Conservation (phyloP, 2,329 filamentous ascomycete species). For the Aureobasidium melanogenum region DNA sequence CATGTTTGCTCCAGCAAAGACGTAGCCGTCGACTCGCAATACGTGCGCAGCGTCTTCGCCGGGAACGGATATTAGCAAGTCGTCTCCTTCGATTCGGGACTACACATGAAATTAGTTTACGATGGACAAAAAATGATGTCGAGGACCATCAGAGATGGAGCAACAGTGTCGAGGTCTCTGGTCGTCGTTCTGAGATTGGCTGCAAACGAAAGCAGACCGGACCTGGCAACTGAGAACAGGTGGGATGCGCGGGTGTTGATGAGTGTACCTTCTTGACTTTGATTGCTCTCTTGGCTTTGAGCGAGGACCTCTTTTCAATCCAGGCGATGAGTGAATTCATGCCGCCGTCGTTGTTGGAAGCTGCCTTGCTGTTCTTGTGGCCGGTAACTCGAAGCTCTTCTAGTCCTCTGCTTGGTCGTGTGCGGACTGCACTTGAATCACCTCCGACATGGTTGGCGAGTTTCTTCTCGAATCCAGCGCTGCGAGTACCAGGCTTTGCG, state of each 20-base stretch:
- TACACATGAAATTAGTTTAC: constrained; percentile 22
- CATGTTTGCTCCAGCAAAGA: constrained; percentile 32
- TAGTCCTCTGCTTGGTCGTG: constrained; percentile 15
- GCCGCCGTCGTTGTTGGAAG: constrained; percentile 26
- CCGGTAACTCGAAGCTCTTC: constrained; percentile 32
- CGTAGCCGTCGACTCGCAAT: constrained; percentile 31
- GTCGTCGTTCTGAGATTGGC: constrained; percentile 24
- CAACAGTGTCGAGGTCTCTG: constrained; percentile 16
- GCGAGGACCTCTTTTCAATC: constrained; percentile 31
- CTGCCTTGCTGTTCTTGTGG: constrained; percentile 32
- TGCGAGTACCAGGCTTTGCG: constrained; percentile 11
- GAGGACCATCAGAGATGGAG: constrained; percentile 11
- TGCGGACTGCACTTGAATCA: constrained; percentile 18
- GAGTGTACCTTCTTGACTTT: constrained; percentile 31
- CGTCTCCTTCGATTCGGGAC: constrained; percentile 27
- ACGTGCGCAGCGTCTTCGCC: constrained; percentile 27
- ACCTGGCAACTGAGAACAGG: constrained; percentile 11
- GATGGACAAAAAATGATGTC: constrained; percentile 2
- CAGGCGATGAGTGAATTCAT: constrained; percentile 30
- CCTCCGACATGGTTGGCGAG: constrained; percentile 23
- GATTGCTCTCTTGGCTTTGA: constrained; percentile 23
- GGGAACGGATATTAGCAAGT: constrained; percentile 30
- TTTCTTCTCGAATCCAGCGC: constrained; percentile 17
- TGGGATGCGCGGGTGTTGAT: constrained; percentile 6
- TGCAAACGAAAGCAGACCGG: constrained; percentile 23